phyloP scores from a whole-genome alignment of 306 rosid species.

The Inga oerstediana region DNA sequence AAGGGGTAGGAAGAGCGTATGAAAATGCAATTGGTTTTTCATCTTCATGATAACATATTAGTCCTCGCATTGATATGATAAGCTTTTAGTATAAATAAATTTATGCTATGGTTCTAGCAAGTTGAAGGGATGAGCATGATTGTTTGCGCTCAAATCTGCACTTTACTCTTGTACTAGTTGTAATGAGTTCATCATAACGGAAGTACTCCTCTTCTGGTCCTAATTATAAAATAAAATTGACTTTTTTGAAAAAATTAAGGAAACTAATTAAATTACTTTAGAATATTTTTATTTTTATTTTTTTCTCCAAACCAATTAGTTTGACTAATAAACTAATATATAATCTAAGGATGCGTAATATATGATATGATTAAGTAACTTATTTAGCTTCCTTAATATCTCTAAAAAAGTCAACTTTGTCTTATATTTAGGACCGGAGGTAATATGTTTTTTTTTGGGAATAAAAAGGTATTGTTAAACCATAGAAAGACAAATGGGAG shows the following conservation, averaged over 20 bases:
- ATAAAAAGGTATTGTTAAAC: background rate
- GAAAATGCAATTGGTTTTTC: slow-evolving; percentile 15
- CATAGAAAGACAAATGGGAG: background rate
- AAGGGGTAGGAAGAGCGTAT: slow-evolving; percentile 12
- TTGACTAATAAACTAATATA: no score
- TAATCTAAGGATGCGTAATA: no score
- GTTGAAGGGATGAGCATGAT: background rate
- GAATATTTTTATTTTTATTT: no score
- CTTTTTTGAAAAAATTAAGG: no score
- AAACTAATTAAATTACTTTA: no score
- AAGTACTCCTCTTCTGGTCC: background rate
- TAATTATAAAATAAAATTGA: no score
- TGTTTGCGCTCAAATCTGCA: background rate
- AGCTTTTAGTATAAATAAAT: background rate
- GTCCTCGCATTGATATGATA: background rate
- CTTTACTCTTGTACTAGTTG: background rate
- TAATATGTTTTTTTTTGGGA: background rate
- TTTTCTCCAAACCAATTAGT: no score
- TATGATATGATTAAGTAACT: no score
- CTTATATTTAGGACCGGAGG: no score
- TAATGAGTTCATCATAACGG: background rate
- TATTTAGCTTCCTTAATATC: no score
- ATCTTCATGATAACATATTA: background rate
- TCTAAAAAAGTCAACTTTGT: no score
- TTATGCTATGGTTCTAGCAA: background rate